These are phyloP conservation scores for Termitomyces heimii DNA, from an alignment of 768 basidiomycete species.

Conservation along the genomic window DNA sequence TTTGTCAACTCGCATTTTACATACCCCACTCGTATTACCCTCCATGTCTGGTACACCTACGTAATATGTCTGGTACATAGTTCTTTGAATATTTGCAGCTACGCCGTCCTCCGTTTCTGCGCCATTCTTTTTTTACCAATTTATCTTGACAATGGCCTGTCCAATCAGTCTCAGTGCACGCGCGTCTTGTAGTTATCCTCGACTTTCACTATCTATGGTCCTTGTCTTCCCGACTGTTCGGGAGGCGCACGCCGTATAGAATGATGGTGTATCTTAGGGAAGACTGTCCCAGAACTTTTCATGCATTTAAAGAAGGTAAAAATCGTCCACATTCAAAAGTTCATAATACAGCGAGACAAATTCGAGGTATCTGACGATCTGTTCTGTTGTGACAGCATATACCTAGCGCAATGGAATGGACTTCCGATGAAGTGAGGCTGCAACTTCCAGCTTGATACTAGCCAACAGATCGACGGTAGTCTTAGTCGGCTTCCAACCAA, in stretches of 20 bases:
- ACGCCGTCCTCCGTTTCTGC: background rate
- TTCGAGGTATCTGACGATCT: background rate
- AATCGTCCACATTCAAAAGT: background rate
- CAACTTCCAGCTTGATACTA: constrained; percentile 34
- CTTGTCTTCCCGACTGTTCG: background rate
- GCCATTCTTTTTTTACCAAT: background rate
- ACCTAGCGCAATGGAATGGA: background rate
- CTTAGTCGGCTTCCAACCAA: constrained; percentile 42
- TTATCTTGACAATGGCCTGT: background rate
- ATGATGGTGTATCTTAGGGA: background rate
- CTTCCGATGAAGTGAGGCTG: constrained; percentile 12
- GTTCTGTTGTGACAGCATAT: background rate
- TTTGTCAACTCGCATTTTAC: too few species aligned
- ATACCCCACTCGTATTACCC: background rate
- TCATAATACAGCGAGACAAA: background rate
- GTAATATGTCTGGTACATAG: background rate
- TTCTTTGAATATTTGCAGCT: background rate
- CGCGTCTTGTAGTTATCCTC: background rate
- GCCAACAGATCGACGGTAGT: constrained; percentile 34
- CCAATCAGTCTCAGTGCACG: background rate
- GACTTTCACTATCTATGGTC: background rate
- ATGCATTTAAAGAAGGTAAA: background rate
- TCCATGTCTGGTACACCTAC: background rate
- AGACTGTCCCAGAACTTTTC: background rate
- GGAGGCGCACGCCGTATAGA: background rate